Evolutionary conservation across 2,329 filamentous ascomycete genomes (phyloP).

Genomic region (Mollisia scopiformis): DNA sequence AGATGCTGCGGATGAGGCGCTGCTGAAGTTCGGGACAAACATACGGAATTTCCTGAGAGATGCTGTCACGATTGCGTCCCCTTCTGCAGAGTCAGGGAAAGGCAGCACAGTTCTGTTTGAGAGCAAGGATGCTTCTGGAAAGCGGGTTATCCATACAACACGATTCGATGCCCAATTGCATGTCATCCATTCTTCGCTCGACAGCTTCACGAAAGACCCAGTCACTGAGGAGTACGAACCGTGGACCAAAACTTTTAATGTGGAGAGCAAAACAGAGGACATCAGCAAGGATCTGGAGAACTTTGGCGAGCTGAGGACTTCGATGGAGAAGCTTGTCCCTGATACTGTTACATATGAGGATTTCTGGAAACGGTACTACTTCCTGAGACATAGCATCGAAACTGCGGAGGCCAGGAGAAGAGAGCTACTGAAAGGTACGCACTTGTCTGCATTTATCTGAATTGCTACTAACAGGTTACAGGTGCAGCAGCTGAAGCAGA

Average conservation of each 20-base stretch:
- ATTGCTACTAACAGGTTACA: slow-evolving; percentile 27
- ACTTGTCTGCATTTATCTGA: slow-evolving; percentile 6
- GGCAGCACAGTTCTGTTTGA: slow-evolving; percentile 81
- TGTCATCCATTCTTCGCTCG: slow-evolving; percentile 84
- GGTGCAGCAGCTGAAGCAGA: slow-evolving; percentile 61
- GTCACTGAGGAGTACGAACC: slow-evolving; percentile 71
- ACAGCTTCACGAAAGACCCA: slow-evolving; percentile 84
- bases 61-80: slow-evolving; percentile 85
- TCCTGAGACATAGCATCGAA: slow-evolving; percentile 88
- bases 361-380: slow-evolving; percentile 97
- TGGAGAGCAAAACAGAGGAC: slow-evolving; percentile 81
- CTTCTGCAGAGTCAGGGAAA: slow-evolving; percentile 53
- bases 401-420: slow-evolving; percentile 86
- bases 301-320: slow-evolving; percentile 80
- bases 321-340: slow-evolving; percentile 97
- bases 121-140: slow-evolving; percentile 87
- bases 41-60: slow-evolving; percentile 88
- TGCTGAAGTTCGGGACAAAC: slow-evolving; percentile 88
- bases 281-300: slow-evolving; percentile 83
- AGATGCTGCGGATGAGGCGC: slow-evolving; percentile 93
- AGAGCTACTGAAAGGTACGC: slow-evolving; percentile 86
- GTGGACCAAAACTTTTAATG: slow-evolving; percentile 77
- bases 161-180: slow-evolving; percentile 95
- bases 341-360: slow-evolving; percentile 84
- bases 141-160: slow-evolving; percentile 91